Evolutionary conservation across 2,329 filamentous ascomycete genomes (phyloP).

Genomic region (Aspergillus sp.): DNA sequence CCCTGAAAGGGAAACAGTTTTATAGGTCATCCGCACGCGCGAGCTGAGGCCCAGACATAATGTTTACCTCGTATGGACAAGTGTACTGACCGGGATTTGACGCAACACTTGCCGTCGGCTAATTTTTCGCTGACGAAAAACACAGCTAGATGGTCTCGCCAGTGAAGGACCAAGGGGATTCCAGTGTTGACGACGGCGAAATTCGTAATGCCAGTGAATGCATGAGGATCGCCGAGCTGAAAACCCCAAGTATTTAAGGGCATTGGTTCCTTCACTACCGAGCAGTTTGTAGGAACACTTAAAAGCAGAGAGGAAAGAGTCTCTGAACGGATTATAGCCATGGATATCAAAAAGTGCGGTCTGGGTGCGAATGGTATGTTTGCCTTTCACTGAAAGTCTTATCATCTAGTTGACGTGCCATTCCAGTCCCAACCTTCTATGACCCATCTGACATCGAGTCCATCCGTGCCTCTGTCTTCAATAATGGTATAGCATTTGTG

Average conservation of each 20-base stretch:
- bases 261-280: too few relatives aligned
- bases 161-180: too few relatives aligned
- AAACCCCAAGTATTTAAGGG: too few relatives aligned
- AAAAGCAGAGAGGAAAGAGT: not conserved
- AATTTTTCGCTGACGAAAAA: not conserved
- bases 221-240: too few relatives aligned
- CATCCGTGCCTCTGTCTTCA: conserved; percentile 11
- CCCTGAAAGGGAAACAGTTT: not conserved
- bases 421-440: conserved; percentile 10
- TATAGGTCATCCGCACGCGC: not conserved
- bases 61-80: too few relatives aligned
- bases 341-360: conserved; percentile 6
- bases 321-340: not conserved
- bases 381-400: not conserved
- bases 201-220: too few relatives aligned
- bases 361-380: conserved; percentile 9
- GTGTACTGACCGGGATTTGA: not conserved
- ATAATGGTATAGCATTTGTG: conserved; percentile 14
- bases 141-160: too few relatives aligned
- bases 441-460: conserved; percentile 3
- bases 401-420: not conserved
- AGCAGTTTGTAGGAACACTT: too few relatives aligned
- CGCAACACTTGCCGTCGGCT: not conserved
- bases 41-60: too few relatives aligned
- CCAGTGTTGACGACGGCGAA: too few relatives aligned